Percentiles rank a stretch among this genome's conserved stretches.
Evolutionary conservation across 2,329 filamentous ascomycete species (phyloP).

Genomic region (Daldinia sp.): DNA sequence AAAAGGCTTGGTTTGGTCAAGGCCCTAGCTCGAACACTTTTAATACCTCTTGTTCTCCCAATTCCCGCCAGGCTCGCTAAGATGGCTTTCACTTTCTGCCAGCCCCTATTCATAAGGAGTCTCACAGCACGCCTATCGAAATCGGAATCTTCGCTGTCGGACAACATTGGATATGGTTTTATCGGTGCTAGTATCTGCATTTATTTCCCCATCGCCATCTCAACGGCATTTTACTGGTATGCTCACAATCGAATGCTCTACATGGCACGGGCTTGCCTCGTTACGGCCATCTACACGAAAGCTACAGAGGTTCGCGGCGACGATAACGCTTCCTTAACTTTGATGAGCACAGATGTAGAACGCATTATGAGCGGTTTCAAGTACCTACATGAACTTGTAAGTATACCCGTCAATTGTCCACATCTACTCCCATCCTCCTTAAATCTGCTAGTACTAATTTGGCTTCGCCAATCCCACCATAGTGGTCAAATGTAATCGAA

Average conservation of each 20-base stretch:
- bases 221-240: constrained; percentile 52
- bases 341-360: constrained; percentile 59
- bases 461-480: background rate
- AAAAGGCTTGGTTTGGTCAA: constrained; percentile 10
- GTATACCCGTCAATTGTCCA: background rate
- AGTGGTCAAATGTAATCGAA: constrained; percentile 53
- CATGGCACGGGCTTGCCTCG: constrained; percentile 45
- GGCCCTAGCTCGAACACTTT: constrained; percentile 6
- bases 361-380: constrained; percentile 49
- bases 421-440: background rate
- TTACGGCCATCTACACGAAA: constrained; percentile 47
- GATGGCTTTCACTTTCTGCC: constrained; percentile 46
- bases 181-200: constrained; percentile 53
- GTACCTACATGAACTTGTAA: constrained; percentile 49
- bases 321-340: constrained; percentile 53
- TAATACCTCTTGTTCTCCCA: constrained; percentile 19
- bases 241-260: constrained; percentile 47
- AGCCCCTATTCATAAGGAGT: constrained; percentile 47
- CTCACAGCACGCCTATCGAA: constrained; percentile 45
- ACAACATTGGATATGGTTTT: constrained; percentile 51
- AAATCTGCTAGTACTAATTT: background rate
- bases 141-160: constrained; percentile 22
- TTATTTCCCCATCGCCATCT: constrained; percentile 53
- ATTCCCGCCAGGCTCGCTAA: constrained; percentile 41
- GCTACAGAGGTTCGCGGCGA: constrained; percentile 44